A percentile compares a stretch with the other conserved stretches of the same genome.
phyloP scores from a whole-genome alignment of 805 yeast species.

The Candida vartiovaarae region DNA sequence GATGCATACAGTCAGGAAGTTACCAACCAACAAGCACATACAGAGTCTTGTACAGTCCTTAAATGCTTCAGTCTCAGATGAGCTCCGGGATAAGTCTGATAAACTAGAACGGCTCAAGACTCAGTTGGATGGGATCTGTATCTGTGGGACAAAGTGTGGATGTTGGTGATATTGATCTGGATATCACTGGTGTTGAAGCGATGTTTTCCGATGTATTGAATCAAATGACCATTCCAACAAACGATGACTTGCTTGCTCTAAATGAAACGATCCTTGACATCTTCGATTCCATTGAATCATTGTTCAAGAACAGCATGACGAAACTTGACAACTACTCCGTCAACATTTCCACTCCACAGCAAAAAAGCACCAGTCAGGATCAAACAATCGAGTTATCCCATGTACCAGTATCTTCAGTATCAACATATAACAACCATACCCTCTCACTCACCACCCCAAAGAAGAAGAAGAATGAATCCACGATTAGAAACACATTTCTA shows the following conservation, averaged over 20 bases:
- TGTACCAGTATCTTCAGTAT: too few species aligned
- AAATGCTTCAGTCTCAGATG: slow-evolving; percentile 2
- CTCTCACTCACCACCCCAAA: too few species aligned
- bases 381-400: too few species aligned
- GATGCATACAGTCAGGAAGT: neutral
- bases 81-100: neutral
- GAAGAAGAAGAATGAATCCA: too few species aligned
- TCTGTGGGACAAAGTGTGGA: slow-evolving; percentile 4
- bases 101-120: neutral
- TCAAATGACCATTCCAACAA: neutral
- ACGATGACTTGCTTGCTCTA: neutral
- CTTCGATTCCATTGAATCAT: neutral
- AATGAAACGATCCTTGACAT: slow-evolving; percentile 1
- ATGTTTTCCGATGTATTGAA: neutral
- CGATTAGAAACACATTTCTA: neutral
- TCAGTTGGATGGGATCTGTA: slow-evolving; percentile 2
- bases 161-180: slow-evolving; percentile 1
- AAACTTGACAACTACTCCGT: neutral
- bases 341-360: neutral
- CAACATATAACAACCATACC: too few species aligned
- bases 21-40: neutral
- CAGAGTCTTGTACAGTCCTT: neutral
- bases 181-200: neutral
- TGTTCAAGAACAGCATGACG: neutral
- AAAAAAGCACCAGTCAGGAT: too few species aligned